These are phyloP conservation scores for Dimocarpus longan DNA, from an alignment of 345 rosid species.

Conservation along the genomic window DNA sequence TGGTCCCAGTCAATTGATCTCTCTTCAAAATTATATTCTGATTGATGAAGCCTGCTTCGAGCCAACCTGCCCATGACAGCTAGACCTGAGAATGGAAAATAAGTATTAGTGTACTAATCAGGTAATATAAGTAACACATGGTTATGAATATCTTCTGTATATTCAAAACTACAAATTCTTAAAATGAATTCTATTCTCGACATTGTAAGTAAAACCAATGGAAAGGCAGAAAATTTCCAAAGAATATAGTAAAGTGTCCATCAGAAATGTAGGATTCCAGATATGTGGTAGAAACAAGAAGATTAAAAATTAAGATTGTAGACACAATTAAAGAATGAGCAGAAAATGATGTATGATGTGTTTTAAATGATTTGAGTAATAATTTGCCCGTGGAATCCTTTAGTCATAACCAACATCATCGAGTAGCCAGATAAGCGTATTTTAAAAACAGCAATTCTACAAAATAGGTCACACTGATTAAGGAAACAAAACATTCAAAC, in stretches of 20 bases:
- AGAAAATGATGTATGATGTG: background rate
- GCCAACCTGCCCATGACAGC: slow-evolving; percentile 74
- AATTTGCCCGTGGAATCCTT: no score
- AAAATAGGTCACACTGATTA: background rate
- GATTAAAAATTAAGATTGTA: no score
- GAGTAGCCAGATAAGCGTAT: background rate
- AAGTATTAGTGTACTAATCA: background rate
- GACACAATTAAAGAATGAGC: background rate
- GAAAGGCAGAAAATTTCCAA: background rate
- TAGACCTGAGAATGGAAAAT: slow-evolving; percentile 51
- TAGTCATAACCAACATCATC: background rate
- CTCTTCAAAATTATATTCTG: slow-evolving; percentile 43
- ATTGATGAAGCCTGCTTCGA: slow-evolving; percentile 45
- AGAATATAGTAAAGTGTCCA: background rate
- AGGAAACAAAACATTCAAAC: background rate
- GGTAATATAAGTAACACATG: background rate
- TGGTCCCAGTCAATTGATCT: slow-evolving; percentile 62
- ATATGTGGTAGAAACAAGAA: background rate
- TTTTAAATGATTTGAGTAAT: background rate
- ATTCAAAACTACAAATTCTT: background rate
- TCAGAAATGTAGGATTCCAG: background rate
- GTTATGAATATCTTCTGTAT: no score
- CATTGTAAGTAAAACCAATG: background rate
- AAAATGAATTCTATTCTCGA: background rate
- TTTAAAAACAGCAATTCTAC: background rate